Conservation (phyloP, 1,139 yeast genomes). For the Nematodospora anomalae region DNA sequence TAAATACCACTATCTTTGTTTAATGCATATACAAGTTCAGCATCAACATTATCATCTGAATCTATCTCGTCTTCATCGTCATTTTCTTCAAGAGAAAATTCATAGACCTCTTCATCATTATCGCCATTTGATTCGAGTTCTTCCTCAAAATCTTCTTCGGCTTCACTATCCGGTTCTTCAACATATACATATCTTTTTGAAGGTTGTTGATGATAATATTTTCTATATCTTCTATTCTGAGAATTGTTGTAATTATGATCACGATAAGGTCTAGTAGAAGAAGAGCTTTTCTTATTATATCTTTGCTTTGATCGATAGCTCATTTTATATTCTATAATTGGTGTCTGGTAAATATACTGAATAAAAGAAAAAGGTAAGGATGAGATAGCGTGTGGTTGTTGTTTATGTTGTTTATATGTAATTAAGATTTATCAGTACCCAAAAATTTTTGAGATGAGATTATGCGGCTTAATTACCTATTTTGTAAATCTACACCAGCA, state of each 20-base stretch:
- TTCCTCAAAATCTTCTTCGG: conserved; percentile 23
- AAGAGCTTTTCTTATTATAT: conserved; percentile 9
- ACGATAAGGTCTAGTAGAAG: conserved; percentile 6
- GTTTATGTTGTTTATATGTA: conserved; percentile 1
- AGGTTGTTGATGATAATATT: conserved; percentile 37
- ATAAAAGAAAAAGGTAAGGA: not conserved
- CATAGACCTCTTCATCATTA: conserved; percentile 19
- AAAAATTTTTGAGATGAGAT: conserved; percentile 12
- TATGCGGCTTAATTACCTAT: conserved; percentile 12
- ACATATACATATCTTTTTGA: conserved; percentile 33
- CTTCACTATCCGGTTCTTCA: conserved; percentile 41
- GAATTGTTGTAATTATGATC: not conserved
- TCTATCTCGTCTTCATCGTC: conserved; percentile 10
- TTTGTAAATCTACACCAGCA: conserved; percentile 9
- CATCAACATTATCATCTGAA: conserved; percentile 9
- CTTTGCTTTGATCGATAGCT: conserved; percentile 8
- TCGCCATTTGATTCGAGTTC: conserved; percentile 15
- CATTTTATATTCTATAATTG: conserved; percentile 4
- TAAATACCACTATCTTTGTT: conserved; percentile 12
- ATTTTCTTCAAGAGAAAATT: conserved; percentile 16
- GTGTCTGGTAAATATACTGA: not conserved
- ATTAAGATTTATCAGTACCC: not conserved
- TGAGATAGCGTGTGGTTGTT: conserved; percentile 2
- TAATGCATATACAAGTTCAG: conserved; percentile 9
- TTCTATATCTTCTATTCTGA: conserved; percentile 23